Base-by-base conservation (phyloP, 2,329 filamentous ascomycete genomes). In the Balansia obtecta region DNA sequence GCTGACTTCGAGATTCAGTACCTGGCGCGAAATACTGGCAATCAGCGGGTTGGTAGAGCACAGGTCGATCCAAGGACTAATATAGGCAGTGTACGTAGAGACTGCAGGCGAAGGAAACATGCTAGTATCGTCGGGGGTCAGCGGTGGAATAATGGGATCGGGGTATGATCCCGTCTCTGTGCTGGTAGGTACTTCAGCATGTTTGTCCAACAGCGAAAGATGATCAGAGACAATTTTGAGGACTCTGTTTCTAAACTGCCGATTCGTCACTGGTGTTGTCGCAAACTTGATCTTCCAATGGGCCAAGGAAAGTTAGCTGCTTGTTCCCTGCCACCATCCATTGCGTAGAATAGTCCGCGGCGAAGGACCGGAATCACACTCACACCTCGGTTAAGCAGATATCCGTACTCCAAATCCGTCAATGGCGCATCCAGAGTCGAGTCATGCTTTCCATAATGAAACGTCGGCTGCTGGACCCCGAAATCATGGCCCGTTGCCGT, bases 1-100 rank as follows among this genome's bases (percentile, higher is more conserved):
- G 46, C 88, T 86, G 45, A 97, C 78, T 65, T 98, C 93, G 39
- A 95, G 76, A 63, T 89, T 89, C 55, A 98, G 73, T 7, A 95
- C 86, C 68, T 96, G 91, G 43, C 87, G 82, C 37, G 91, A 96
- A 52, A 97, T 77, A 64, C 86, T 87, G 8, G 88, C 82, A 55
- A 97, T 83, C 54, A 91, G 68, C 7, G 89, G 86, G 64, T 96
- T 85, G 1, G 82, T 70, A 2, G 90, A 95, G 59, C 83, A 85
- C 12, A 97, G 71, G 63, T 97, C 90, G 57, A 95, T 91, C 91
- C 91, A 97, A 6, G 88, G 79, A 65, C 89, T 95, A n/a, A 82
- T 81, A 52, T 85, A 83, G 13, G 82, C 87, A 46, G 94, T 77
- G 52, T 93, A 73, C 48, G 89, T 86, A 55, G 82, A 81, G 53